Conservation (phyloP, 164 flowering plant species). For the Kingdonia uniflora region DNA sequence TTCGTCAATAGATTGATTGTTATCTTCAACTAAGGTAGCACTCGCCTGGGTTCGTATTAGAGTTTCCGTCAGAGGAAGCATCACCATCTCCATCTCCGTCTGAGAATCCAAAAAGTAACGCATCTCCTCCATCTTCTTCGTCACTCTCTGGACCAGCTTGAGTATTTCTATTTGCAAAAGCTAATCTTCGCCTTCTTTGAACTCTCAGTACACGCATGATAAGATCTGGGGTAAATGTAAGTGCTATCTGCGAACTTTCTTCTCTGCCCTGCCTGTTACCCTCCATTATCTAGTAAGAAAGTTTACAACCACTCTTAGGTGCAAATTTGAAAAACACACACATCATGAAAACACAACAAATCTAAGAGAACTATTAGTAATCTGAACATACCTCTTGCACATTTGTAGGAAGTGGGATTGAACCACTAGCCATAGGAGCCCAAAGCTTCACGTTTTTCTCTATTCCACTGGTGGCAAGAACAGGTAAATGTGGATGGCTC, state of each 20-base stretch:
- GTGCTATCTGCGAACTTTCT: constrained; percentile 26
- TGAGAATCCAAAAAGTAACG: constrained; percentile 24
- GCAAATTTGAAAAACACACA: neutral
- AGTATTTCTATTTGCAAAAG: constrained; percentile 35
- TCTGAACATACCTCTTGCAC: constrained; percentile 32
- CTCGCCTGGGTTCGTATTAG: constrained; percentile 26
- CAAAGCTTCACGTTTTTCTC: constrained; percentile 53
- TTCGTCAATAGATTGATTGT: too few species aligned
- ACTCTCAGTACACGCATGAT: constrained; percentile 58
- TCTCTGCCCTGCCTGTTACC: constrained; percentile 46
- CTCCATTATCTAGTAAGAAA: constrained; percentile 41
- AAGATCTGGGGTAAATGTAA: constrained; percentile 49
- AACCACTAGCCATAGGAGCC: constrained; percentile 35
- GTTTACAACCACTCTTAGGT: neutral
- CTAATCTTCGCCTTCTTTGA: constrained; percentile 44
- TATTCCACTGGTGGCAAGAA: constrained; percentile 58
- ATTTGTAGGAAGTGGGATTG: constrained; percentile 36
- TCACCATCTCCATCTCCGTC: constrained; percentile 28
- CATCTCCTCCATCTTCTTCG: constrained; percentile 36
- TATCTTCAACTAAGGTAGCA: constrained; percentile 30
- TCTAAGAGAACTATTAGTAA: too few species aligned
- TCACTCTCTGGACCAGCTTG: constrained; percentile 35
- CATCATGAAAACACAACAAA: too few species aligned
- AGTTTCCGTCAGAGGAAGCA: constrained; percentile 33
- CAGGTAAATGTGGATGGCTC: constrained; percentile 50